Evolutionary conservation across 768 basidiomycete genomes (phyloP).

Genomic region (Naganishia antarctica): DNA sequence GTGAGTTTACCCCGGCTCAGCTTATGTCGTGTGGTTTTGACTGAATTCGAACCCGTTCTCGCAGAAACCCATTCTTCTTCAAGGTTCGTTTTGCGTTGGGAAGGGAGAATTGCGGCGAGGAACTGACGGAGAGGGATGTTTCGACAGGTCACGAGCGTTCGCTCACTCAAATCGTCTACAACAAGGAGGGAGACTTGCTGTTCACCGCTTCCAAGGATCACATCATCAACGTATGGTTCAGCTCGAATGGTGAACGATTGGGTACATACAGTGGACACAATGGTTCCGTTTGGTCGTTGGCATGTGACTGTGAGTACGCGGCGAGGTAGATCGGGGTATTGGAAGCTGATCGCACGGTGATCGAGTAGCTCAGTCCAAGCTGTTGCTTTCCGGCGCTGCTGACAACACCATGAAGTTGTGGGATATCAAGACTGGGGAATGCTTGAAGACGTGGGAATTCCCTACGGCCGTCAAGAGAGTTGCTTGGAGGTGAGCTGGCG

Average conservation of each 20-base stretch:
- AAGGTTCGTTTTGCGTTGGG: conserved; percentile 53
- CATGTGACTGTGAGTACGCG: conserved; percentile 75
- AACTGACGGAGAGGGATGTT: neutral
- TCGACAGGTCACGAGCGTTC: conserved; percentile 86
- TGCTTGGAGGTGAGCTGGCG: conserved; percentile 57
- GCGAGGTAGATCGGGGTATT: neutral
- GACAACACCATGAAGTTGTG: conserved; percentile 90
- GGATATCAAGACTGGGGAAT: conserved; percentile 83
- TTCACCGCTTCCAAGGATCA: conserved; percentile 95
- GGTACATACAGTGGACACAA: conserved; percentile 97
- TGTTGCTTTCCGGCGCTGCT: conserved; percentile 83
- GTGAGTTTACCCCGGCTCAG: neutral
- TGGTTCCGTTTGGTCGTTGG: conserved; percentile 93
- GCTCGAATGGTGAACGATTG: conserved; percentile 92
- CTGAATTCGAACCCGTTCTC: too few relatives aligned
- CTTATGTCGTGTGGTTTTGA: too few relatives aligned
- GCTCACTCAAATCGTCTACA: conserved; percentile 96
- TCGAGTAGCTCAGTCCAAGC: conserved; percentile 68
- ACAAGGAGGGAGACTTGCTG: conserved; percentile 88
- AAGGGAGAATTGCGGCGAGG: neutral
- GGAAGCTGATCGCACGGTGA: neutral
- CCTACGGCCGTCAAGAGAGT: conserved; percentile 96
- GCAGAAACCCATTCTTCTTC: conserved; percentile 69
- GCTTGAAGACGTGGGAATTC: conserved; percentile 93
- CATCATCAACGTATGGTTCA: conserved; percentile 92